Conservation (phyloP, 371 early-diverging fungal genomes). For the Mucor circinelloides region DNA sequence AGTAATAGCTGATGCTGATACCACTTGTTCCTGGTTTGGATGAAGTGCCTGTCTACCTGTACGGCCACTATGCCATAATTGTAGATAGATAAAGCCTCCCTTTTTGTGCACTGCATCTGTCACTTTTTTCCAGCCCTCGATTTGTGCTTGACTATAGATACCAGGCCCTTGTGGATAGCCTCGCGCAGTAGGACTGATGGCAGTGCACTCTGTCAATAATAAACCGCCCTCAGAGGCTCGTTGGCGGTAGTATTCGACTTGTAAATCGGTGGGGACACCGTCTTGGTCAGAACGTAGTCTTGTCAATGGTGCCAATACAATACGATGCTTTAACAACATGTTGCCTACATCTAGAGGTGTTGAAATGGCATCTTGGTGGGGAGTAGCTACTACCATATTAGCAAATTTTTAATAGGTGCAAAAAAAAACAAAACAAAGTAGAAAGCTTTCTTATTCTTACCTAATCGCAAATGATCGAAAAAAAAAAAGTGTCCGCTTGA, state of each 20-base stretch:
- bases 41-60: conserved; percentile 1
- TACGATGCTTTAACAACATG: conserved; percentile 45
- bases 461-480: not conserved
- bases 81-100: conserved; percentile 55
- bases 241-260: conserved; percentile 59
- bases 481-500: not conserved
- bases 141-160: conserved; percentile 51
- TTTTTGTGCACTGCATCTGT: conserved; percentile 60
- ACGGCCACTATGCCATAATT: conserved; percentile 56
- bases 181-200: conserved; percentile 42
- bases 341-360: conserved; percentile 37
- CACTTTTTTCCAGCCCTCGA: conserved; percentile 57
- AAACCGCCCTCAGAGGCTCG: conserved; percentile 59
- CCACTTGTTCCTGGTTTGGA: conserved; percentile 9
- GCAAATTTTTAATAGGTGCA: not conserved
- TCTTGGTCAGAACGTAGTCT: conserved; percentile 35
- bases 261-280: conserved; percentile 46
- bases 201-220: conserved; percentile 57
- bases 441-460: not conserved
- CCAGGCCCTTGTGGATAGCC: conserved; percentile 42
- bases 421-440: not conserved
- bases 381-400: not conserved
- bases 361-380: conserved; percentile 13
- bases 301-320: conserved; percentile 61
- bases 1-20: conserved; percentile 14